Evolutionary conservation across 306 rosid genomes (phyloP).

Genomic region (Hippophae tibetana): DNA sequence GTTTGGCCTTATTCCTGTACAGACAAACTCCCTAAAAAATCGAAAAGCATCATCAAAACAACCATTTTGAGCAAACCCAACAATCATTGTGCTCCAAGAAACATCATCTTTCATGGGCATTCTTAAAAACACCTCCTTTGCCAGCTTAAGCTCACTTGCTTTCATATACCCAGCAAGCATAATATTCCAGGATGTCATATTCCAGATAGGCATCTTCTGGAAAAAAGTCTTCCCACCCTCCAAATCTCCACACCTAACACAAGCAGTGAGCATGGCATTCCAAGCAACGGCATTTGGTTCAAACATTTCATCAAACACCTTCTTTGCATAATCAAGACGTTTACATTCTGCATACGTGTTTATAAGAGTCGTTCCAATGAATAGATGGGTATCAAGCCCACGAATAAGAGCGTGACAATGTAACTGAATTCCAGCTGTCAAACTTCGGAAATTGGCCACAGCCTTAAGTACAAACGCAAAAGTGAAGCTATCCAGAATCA

Average conservation of each 20-base stretch:
- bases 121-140: slow-evolving; percentile 39
- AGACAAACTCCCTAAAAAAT: slow-evolving; percentile 51
- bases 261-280: slow-evolving; percentile 61
- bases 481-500: slow-evolving; percentile 58
- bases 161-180: slow-evolving; percentile 64
- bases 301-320: slow-evolving; percentile 66
- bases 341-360: slow-evolving; percentile 67
- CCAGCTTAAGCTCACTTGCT: slow-evolving; percentile 61
- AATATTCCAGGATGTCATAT: slow-evolving; percentile 73
- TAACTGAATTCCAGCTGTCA: slow-evolving; percentile 44
- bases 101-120: slow-evolving; percentile 61
- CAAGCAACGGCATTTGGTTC: slow-evolving; percentile 73
- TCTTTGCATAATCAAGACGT: slow-evolving; percentile 22
- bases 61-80: slow-evolving; percentile 62
- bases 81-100: slow-evolving; percentile 87
- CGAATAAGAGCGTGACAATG: slow-evolving; percentile 42
- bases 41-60: slow-evolving; percentile 59
- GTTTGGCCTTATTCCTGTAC: slow-evolving; percentile 43
- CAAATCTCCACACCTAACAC: slow-evolving; percentile 54
- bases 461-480: slow-evolving; percentile 68
- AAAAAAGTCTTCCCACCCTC: slow-evolving; percentile 35
- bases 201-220: slow-evolving; percentile 43
- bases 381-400: slow-evolving; percentile 47
- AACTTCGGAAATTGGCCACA: slow-evolving; percentile 35
- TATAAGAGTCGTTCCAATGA: slow-evolving; percentile 62